Evolutionary conservation across 345 rosid species (phyloP).

Genomic region (Euphorbia tirucalli): DNA sequence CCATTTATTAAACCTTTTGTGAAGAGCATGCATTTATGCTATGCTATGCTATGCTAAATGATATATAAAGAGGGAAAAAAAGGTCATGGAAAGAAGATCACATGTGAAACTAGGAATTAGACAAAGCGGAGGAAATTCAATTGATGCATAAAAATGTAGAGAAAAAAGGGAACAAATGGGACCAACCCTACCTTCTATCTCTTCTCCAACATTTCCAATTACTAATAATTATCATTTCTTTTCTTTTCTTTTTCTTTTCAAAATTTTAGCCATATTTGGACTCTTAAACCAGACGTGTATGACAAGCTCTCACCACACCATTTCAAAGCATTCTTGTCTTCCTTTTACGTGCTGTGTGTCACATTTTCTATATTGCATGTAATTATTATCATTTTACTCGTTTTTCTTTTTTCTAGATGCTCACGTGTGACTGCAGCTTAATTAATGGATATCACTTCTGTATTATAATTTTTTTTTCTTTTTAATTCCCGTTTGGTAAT

Average conservation of each 20-base stretch:
- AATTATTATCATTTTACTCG: no score
- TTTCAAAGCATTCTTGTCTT: constrained; percentile 24
- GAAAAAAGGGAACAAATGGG: constrained; percentile 58
- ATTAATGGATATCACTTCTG: no score
- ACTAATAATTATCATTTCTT: no score
- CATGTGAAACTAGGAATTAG: constrained; percentile 37
- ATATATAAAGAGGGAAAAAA: neutral
- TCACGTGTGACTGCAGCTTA: constrained; percentile 58
- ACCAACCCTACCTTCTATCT: constrained; percentile 57
- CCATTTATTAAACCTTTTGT: neutral
- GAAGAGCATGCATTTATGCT: constrained; percentile 16
- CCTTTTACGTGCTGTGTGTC: no score
- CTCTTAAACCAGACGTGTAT: constrained; percentile 38
- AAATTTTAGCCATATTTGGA: constrained; percentile 5
- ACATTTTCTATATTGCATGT: constrained; percentile 13
- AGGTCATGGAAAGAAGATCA: constrained; percentile 11
- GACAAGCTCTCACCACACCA: constrained; percentile 32
- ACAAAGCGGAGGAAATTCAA: constrained; percentile 41
- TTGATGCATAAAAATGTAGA: no score
- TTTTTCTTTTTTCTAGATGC: constrained; percentile 30
- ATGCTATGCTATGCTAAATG: neutral
- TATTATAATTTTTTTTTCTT: neutral
- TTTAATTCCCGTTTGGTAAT: neutral
- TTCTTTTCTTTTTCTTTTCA: constrained; percentile 34
- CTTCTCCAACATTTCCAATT: constrained; percentile 38